Evolutionary conservation across 192 early-diverging fungal genomes (phyloP).

Genomic region (Nowakowskiella sp.): DNA sequence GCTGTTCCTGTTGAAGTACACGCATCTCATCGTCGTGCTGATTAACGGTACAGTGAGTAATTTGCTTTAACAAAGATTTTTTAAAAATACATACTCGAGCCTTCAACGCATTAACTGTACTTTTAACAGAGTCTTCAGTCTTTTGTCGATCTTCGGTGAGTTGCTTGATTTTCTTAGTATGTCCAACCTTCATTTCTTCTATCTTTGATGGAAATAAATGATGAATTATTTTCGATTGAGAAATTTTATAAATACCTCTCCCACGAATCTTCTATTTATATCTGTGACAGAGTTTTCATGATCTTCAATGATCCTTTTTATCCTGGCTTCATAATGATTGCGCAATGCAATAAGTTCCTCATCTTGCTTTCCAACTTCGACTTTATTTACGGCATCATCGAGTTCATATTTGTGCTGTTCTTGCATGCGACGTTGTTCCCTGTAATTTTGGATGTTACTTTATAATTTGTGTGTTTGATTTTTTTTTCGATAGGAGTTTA

Average conservation of each 20-base stretch:
- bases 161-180: not conserved
- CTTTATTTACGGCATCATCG: not conserved
- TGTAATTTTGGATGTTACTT: too few relatives aligned
- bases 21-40: conserved; percentile 8
- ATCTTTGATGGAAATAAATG: not conserved
- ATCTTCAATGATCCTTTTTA: conserved; percentile 4
- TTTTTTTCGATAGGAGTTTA: too few relatives aligned
- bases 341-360: not conserved
- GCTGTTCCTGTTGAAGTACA: conserved; percentile 2
- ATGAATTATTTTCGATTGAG: not conserved
- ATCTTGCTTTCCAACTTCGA: not conserved
- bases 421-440: not conserved
- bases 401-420: not conserved
- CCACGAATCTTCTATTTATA: not conserved
- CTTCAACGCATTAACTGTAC: not conserved
- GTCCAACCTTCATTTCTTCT: not conserved
- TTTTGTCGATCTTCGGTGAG: not conserved
- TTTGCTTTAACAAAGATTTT: not conserved
- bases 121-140: not conserved
- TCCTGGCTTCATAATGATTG: conserved; percentile 9
- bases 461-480: too few relatives aligned
- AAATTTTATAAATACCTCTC: not conserved
- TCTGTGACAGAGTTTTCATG: not conserved
- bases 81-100: not conserved
- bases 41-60: not conserved